phyloP scores from a whole-genome alignment of 169 alveolate genomes.

The Theileria equi region DNA sequence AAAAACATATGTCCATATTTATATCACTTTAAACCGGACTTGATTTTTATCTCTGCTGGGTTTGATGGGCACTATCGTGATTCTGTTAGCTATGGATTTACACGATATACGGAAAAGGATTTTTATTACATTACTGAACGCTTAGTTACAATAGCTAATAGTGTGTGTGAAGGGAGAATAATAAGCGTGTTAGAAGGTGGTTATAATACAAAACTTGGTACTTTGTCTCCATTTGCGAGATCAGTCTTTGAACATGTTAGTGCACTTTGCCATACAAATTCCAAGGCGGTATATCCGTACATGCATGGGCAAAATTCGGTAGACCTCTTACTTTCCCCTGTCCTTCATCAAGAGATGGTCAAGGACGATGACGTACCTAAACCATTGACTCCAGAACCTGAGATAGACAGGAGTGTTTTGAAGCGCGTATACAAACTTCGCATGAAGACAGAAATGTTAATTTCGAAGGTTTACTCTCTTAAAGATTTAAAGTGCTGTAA shows the following conservation, averaged over 20 bases:
- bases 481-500: not conserved
- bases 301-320: conserved; percentile 24
- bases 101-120: conserved; percentile 88
- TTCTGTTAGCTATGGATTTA: conserved; percentile 86
- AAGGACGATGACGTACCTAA: not conserved
- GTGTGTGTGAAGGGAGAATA: conserved; percentile 89
- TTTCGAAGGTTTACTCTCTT: conserved; percentile 8
- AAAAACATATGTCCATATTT: conserved; percentile 85
- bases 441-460: not conserved
- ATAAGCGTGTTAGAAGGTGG: conserved; percentile 99
- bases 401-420: not conserved
- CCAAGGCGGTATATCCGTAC: conserved; percentile 25
- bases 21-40: conserved; percentile 89
- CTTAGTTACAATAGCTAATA: conserved; percentile 89
- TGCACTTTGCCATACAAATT: conserved; percentile 64
- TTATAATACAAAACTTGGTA: conserved; percentile 89
- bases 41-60: conserved; percentile 94
- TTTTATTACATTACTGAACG: conserved; percentile 92
- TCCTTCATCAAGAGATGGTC: not conserved
- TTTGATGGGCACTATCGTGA: conserved; percentile 97
- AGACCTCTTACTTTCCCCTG: conserved; percentile 42
- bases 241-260: conserved; percentile 90
- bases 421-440: not conserved
- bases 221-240: conserved; percentile 90
- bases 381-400: not conserved